phyloP scores from a whole-genome alignment of 2,329 filamentous ascomycete species.

The Thelonectria blattea region DNA sequence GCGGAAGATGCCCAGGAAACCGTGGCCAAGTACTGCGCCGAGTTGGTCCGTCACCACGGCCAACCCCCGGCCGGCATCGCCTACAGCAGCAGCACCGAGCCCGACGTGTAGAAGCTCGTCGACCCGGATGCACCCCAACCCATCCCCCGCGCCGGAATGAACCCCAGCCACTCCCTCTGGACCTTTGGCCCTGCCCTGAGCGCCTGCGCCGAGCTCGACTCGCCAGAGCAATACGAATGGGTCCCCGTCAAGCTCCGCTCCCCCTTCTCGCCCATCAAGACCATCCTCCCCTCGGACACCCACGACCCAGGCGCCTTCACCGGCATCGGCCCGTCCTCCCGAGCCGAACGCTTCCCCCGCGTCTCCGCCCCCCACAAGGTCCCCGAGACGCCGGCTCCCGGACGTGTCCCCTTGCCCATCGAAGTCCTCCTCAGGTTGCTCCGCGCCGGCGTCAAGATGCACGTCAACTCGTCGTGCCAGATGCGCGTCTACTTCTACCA shows the following conservation, averaged over 20 bases:
- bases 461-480: conserved; percentile 36
- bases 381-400: not conserved
- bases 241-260: conserved; percentile 37
- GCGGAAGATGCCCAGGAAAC: conserved; percentile 14
- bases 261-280: conserved; percentile 12
- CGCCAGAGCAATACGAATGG: conserved; percentile 35
- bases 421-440: conserved; percentile 18
- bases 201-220: conserved; percentile 10
- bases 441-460: conserved; percentile 25
- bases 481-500: conserved; percentile 19
- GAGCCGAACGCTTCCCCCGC: not conserved
- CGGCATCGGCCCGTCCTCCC: not conserved
- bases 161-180: conserved; percentile 20
- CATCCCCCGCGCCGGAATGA: not conserved
- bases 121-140: too few species aligned
- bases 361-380: not conserved
- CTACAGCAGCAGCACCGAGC: conserved; percentile 2
- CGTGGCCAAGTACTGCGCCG: conserved; percentile 22
- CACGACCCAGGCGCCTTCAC: not conserved
- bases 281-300: not conserved
- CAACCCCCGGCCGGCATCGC: conserved; percentile 15
- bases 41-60: conserved; percentile 2
- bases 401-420: conserved; percentile 7
- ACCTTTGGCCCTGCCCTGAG: conserved; percentile 21
- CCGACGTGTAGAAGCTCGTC: not conserved